Evolutionary conservation across 1,284 basidiomycete genomes (phyloP), one percentile per base, ranked within the genome.

Genomic region (Sporisorium scitamineum): DNA sequence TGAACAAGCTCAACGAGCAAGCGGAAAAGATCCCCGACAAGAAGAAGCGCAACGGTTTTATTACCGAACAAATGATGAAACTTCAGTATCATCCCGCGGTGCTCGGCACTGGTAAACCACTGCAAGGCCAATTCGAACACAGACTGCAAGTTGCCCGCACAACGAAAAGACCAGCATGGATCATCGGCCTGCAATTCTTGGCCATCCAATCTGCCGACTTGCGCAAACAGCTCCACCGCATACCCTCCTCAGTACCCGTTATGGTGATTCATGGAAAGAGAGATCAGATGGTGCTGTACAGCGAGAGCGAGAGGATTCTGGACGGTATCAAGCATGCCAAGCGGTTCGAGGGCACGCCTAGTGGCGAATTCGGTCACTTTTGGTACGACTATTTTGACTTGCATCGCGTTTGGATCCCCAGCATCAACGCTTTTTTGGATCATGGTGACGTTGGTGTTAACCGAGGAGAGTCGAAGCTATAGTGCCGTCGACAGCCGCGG

Each of bases 281-380:
- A 16, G 84, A 85, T 42, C 60, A 79, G 16, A 83, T 85, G 83
- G 83, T 84, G 1, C 45, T 48, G 20, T 82, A 75, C 34, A 27
- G 24, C 32, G 83, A 84, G 64, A 75, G 74, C 54, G 61, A 78
- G 1, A n/a, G 61, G 13, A 66, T 78, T n/a, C n/a, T 54, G 5
- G 22, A 65, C 18, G 54, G 57, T 11, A 79, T 84, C 47, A 55
- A 52, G 8, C 74, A 81, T 47, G 82, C 81, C 1, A 20, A 58
- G 18, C 58, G 82, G 0, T 50, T 80, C 18, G 29, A 24, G 1
- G 44, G 53, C 20, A 52, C 68, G 26, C 37, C 63, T 3, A 14
- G 24, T 14, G 18, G 27, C 44, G 65, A 80, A 32, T 82, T 79
- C 44, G 78, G 68, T 47, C 78, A 80, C 54, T 78, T 80, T 39